Evolutionary conservation across 495 filamentous ascomycete species (phyloP).

Genomic region (Aspergillus kassunensis): DNA sequence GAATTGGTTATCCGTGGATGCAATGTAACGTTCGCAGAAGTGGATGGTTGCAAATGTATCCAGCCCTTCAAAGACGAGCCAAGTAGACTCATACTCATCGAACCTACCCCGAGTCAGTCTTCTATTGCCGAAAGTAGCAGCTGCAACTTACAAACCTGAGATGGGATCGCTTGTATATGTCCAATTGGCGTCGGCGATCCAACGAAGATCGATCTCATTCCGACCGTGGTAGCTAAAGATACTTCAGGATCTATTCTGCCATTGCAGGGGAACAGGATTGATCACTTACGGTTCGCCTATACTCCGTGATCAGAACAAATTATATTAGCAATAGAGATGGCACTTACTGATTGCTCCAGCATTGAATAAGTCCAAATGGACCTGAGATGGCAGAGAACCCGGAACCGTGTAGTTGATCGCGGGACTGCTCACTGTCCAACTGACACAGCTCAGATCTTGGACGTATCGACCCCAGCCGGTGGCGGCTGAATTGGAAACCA

Average conservation of each 20-base stretch:
- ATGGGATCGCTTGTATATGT: slow-evolving; percentile 56
- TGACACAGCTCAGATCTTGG: slow-evolving; percentile 46
- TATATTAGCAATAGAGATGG: neutral
- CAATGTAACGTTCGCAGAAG: slow-evolving; percentile 58
- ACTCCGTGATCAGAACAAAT: neutral
- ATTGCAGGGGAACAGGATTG: no score
- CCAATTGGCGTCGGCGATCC: slow-evolving; percentile 59
- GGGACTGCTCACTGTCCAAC: slow-evolving; percentile 54
- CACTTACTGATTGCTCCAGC: slow-evolving; percentile 45
- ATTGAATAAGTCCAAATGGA: slow-evolving; percentile 56
- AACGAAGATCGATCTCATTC: slow-evolving; percentile 61
- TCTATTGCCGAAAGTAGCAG: neutral
- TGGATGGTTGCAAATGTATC: slow-evolving; percentile 62
- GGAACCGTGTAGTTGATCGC: slow-evolving; percentile 53
- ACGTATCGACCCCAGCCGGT: slow-evolving; percentile 32
- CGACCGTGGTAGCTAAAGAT: slow-evolving; percentile 44
- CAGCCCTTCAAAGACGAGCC: slow-evolving; percentile 61
- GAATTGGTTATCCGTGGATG: slow-evolving; percentile 66
- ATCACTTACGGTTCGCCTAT: slow-evolving; percentile 48
- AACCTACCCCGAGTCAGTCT: slow-evolving; percentile 19
- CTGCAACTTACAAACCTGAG: slow-evolving; percentile 37
- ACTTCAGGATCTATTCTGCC: no score
- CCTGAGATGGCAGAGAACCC: slow-evolving; percentile 59
- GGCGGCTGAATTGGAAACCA: slow-evolving; percentile 14
- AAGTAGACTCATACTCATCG: slow-evolving; percentile 33